phyloP scores from a whole-genome alignment of 805 yeast genomes.

The Kodamaea restingae region DNA sequence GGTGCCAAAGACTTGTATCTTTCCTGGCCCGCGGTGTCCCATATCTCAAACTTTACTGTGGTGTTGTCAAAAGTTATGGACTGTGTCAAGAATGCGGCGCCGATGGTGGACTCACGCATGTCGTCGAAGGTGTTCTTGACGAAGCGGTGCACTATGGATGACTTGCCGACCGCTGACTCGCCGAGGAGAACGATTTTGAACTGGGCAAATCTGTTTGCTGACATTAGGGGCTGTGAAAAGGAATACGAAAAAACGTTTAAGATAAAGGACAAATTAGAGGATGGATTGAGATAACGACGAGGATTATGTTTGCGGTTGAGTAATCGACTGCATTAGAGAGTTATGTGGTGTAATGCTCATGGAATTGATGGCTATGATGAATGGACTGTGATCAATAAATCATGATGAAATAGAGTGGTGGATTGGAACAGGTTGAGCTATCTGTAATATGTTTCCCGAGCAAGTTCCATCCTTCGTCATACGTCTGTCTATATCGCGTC shows the following conservation, averaged over 20 bases:
- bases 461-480: too few relatives aligned
- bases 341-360: too few relatives aligned
- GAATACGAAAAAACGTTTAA: neutral
- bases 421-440: too few relatives aligned
- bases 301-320: too few relatives aligned
- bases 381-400: too few relatives aligned
- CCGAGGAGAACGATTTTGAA: constrained; percentile 72
- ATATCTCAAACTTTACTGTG: constrained; percentile 68
- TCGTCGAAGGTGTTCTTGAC: constrained; percentile 72
- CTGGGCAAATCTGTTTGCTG: constrained; percentile 36
- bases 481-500: too few relatives aligned
- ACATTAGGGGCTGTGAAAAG: neutral
- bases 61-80: constrained; percentile 52
- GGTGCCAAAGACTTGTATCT: constrained; percentile 74
- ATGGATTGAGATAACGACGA: neutral
- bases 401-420: too few relatives aligned
- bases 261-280: too few relatives aligned
- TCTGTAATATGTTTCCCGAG: too few relatives aligned
- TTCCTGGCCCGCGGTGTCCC: constrained; percentile 90
- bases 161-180: constrained; percentile 80
- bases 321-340: too few relatives aligned
- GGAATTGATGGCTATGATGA: too few relatives aligned
- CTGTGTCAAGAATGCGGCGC: constrained; percentile 80
- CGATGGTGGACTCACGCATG: constrained; percentile 73
- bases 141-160: constrained; percentile 65